A percentile compares a stretch with the other conserved stretches of the same genome.
phyloP scores from a whole-genome alignment of 1,139 yeast species.

The Pichia sp. region DNA sequence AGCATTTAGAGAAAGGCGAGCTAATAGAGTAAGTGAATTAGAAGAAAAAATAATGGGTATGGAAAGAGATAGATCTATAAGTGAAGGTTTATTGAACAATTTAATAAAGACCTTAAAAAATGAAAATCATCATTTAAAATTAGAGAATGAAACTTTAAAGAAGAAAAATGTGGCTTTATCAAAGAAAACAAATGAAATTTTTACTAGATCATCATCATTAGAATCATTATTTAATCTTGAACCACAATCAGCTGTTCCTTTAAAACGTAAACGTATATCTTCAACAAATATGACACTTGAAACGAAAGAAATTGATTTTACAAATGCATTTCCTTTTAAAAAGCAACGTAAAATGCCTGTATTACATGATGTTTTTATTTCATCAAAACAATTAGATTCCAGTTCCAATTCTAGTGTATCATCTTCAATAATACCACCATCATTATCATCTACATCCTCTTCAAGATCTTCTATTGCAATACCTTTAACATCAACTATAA shows the following conservation, averaged over 20 bases:
- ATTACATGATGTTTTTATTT: constrained; percentile 13
- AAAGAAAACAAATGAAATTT: neutral
- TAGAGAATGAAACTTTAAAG: constrained; percentile 27
- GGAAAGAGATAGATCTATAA: constrained; percentile 56
- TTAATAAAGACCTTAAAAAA: constrained; percentile 31
- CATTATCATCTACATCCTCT: neutral
- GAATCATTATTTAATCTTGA: constrained; percentile 33
- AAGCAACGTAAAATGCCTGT: constrained; percentile 21
- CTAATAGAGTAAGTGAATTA: constrained; percentile 51
- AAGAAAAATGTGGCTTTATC: constrained; percentile 3
- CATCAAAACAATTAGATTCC: neutral
- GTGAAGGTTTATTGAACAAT: constrained; percentile 55
- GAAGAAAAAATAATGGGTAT: constrained; percentile 54
- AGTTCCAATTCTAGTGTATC: too few species aligned
- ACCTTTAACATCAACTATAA: too few species aligned
- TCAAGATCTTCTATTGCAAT: too few species aligned
- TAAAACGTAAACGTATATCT: constrained; percentile 39
- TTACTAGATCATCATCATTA: neutral
- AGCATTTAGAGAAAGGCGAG: constrained; percentile 81
- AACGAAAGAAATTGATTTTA: constrained; percentile 46
- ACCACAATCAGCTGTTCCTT: constrained; percentile 59
- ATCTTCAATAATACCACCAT: too few species aligned
- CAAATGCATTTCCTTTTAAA: constrained; percentile 37
- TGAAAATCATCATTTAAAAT: constrained; percentile 32
- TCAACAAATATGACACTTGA: neutral